Percentiles rank a stretch among this genome's conserved stretches.
Evolutionary conservation across 2,329 filamentous ascomycete species (phyloP).

Genomic region (Penicillium sp.): DNA sequence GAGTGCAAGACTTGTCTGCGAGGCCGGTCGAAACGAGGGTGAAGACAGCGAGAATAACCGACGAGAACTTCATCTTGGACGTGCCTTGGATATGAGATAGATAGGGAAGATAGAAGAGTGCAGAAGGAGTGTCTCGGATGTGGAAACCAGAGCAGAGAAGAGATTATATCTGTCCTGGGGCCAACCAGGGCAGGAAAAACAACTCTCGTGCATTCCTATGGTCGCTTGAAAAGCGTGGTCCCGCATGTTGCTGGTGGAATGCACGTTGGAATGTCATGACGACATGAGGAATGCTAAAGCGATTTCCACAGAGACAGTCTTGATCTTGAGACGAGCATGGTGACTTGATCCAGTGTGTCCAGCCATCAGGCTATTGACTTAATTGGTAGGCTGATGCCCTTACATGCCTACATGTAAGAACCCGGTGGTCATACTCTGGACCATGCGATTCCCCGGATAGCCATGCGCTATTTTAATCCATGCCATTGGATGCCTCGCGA

Average conservation of each 20-base stretch:
- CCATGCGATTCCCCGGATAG: no score
- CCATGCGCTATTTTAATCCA: no score
- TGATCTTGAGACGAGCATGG: not conserved
- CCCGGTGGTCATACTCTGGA: no score
- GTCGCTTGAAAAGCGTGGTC: conserved; percentile 11
- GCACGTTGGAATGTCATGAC: conserved; percentile 6
- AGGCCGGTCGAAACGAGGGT: conserved; percentile 20
- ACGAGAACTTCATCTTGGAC: conserved; percentile 27
- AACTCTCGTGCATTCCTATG: conserved; percentile 10
- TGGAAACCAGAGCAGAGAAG: not conserved
- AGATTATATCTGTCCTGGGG: no score
- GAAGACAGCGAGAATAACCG: conserved; percentile 20
- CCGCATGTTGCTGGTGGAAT: conserved; percentile 5
- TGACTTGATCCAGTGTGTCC: no score
- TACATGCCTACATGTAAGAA: no score
- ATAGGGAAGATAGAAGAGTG: not conserved
- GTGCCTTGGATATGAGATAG: not conserved
- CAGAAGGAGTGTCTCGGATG: not conserved
- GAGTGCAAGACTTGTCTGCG: conserved; percentile 33
- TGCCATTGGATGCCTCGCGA: no score
- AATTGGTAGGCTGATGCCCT: no score
- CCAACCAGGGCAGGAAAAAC: no score
- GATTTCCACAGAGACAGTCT: not conserved
- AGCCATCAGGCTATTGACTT: no score
- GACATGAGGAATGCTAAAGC: not conserved